Conservation (phyloP, 306 rosid genomes). For the Fragaria iinumae region DNA sequence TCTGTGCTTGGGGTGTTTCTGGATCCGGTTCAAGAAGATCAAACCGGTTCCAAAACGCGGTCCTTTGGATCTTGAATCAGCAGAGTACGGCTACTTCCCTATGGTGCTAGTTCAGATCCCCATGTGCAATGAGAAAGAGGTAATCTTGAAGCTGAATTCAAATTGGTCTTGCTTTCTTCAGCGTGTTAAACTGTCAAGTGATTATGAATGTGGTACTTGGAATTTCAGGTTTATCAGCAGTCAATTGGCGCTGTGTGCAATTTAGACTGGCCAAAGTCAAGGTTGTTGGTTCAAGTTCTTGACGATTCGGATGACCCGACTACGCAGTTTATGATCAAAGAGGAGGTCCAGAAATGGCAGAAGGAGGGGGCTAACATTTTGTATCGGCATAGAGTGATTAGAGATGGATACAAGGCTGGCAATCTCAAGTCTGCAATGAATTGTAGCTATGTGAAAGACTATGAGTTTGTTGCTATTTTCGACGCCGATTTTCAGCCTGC, state of each 20-base stretch:
- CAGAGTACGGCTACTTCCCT: slow-evolving; percentile 66
- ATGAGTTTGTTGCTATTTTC: slow-evolving; percentile 77
- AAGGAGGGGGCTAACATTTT: slow-evolving; percentile 67
- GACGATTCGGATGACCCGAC: slow-evolving; percentile 91
- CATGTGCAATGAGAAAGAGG: slow-evolving; percentile 95
- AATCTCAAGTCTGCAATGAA: slow-evolving; percentile 93
- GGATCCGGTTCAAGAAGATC: slow-evolving; percentile 75
- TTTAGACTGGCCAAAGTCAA: slow-evolving; percentile 84
- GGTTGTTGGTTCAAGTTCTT: slow-evolving; percentile 68
- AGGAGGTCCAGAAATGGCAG: slow-evolving; percentile 83
- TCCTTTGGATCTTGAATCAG: slow-evolving; percentile 64
- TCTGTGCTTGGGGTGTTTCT: slow-evolving; percentile 85
- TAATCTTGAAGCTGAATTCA: slow-evolving; percentile 12
- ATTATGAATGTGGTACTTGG: neutral
- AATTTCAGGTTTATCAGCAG: slow-evolving; percentile 76
- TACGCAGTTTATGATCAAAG: slow-evolving; percentile 58
- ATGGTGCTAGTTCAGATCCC: slow-evolving; percentile 97
- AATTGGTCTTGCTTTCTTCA: neutral
- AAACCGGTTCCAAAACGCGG: slow-evolving; percentile 61
- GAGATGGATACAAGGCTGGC: slow-evolving; percentile 94
- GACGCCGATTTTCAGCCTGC: slow-evolving; percentile 92
- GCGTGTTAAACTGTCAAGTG: neutral
- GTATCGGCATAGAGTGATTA: slow-evolving; percentile 70
- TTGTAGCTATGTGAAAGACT: slow-evolving; percentile 83
- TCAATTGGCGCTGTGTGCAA: slow-evolving; percentile 82